Percentiles rank a stretch among this genome's conserved stretches.
Conservation (phyloP, 805 yeast genomes). For the Myxozyma kluyveri region DNA sequence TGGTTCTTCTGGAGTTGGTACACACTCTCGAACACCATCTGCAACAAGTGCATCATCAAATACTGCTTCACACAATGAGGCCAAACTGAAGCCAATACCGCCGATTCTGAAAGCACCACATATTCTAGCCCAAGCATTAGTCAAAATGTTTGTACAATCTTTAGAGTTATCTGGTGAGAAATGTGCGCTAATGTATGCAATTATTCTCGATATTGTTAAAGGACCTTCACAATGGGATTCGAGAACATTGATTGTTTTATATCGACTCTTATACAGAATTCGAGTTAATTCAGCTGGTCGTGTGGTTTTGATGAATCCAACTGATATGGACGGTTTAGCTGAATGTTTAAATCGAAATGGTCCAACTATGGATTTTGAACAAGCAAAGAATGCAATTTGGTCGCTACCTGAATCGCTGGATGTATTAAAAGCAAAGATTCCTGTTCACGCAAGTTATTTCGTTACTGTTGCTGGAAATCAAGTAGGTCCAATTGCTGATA, state of each 20-base stretch:
- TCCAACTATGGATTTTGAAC: slow-evolving; percentile 34
- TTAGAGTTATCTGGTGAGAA: slow-evolving; percentile 41
- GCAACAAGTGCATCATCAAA: not conserved
- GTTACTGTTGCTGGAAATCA: slow-evolving; percentile 15
- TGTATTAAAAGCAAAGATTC: slow-evolving; percentile 47
- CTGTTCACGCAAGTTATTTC: slow-evolving; percentile 44
- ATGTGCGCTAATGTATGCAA: slow-evolving; percentile 41
- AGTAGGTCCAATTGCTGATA: slow-evolving; percentile 2
- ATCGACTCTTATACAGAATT: slow-evolving; percentile 54
- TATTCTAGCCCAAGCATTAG: slow-evolving; percentile 33
- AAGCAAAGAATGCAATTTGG: slow-evolving; percentile 46
- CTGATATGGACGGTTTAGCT: slow-evolving; percentile 65
- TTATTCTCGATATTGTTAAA: slow-evolving; percentile 31
- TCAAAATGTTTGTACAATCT: slow-evolving; percentile 38
- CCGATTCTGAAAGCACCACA: slow-evolving; percentile 20
- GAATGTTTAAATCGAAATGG: slow-evolving; percentile 55
- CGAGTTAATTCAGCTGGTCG: slow-evolving; percentile 48
- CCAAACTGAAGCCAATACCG: no score
- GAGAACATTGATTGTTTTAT: slow-evolving; percentile 42
- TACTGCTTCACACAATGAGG: not conserved
- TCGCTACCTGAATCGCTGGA: slow-evolving; percentile 55
- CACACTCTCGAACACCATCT: not conserved
- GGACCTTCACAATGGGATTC: slow-evolving; percentile 26
- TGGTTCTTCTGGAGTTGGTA: no score
- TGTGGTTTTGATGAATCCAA: slow-evolving; percentile 52